phyloP scores from a whole-genome alignment of 331 rosid genomes.

The Quercus tomentella region DNA sequence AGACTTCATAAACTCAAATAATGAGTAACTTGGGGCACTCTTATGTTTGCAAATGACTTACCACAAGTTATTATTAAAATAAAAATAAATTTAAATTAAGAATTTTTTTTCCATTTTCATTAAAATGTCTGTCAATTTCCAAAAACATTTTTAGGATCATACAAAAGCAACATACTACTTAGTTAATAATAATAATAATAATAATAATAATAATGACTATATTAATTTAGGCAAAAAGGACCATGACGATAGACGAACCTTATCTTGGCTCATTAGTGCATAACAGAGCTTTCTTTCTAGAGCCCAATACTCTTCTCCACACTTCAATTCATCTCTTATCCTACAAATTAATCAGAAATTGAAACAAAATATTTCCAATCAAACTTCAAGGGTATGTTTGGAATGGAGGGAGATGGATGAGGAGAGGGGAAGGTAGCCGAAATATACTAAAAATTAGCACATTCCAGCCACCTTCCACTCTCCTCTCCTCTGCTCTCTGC shows the following conservation, averaged over 20 bases:
- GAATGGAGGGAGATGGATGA: too few species aligned
- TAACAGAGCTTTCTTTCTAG: constrained; percentile 85
- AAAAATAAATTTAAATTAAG: background rate
- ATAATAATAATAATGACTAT: background rate
- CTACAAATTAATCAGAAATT: constrained; percentile 40
- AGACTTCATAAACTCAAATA: background rate
- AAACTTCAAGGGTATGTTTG: background rate
- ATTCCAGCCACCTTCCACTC: too few species aligned
- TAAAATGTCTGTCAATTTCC: background rate
- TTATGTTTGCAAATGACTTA: background rate
- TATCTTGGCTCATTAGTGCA: constrained; percentile 44
- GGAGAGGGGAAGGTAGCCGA: too few species aligned
- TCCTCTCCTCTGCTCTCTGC: constrained; percentile 37
- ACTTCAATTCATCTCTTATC: constrained; percentile 58
- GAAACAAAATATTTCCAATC: constrained; percentile 11
- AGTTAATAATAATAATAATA: background rate
- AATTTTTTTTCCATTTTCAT: background rate
- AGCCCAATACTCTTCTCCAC: constrained; percentile 87
- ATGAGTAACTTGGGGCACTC: background rate
- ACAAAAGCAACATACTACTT: background rate
- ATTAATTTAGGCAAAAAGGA: constrained; percentile 1
- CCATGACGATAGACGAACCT: constrained; percentile 35
- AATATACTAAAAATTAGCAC: too few species aligned
- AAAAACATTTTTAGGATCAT: background rate
- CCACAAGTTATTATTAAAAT: background rate